Evolutionary conservation across 2,329 filamentous ascomycete species (phyloP), one percentile per base, ranked within the genome.

Genomic region (Penicillium sp.): DNA sequence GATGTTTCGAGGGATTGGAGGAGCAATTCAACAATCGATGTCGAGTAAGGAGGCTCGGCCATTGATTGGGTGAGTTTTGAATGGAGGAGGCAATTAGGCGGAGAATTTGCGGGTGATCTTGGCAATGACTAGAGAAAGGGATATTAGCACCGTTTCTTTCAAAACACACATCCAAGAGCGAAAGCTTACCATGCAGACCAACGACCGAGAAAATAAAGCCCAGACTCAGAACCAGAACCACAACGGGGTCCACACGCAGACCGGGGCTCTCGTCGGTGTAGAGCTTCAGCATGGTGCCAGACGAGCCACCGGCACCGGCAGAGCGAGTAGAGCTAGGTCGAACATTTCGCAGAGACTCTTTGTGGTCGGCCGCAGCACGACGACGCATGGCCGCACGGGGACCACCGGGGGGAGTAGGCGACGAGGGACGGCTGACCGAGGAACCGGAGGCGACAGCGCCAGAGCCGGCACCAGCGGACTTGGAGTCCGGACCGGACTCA

Each of bases 171-270:
- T 30, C 27, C 28, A 27, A 18, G 10, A 20, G 11, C 7, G n/a
- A 11, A 3, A 18, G 75, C 86, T 56, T 80, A 96, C 92, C 88
- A 73, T 98, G 92, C 62, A 98, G 76, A 55, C 88, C 89, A 60
- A 98, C 92, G 62, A 98, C 92, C 61, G 85, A 92, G 74, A 98
- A 95, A 69, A 98, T 98, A 70, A 98, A 98, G 47, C 94, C 92
- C 57, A 98, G 79, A 60, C 87, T 94, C 56, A 98, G 76, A 54
- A 95, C 92, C 61, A 98, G 77, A 50, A 98, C 90, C 51, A 98
- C 89, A 43, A 98, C 92, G 14, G 92, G 92, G 67, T 98, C 92
- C 51, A 98, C 92, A 75, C 95, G 95, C 59, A 98, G 75, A 47
- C 92, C 92, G 42, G 92, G 92, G 51, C 86, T 94, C 74, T 98